These are phyloP conservation scores for Breviolum minutum DNA, from an alignment of 73 alveolate genomes.

Conservation along the genomic window DNA sequence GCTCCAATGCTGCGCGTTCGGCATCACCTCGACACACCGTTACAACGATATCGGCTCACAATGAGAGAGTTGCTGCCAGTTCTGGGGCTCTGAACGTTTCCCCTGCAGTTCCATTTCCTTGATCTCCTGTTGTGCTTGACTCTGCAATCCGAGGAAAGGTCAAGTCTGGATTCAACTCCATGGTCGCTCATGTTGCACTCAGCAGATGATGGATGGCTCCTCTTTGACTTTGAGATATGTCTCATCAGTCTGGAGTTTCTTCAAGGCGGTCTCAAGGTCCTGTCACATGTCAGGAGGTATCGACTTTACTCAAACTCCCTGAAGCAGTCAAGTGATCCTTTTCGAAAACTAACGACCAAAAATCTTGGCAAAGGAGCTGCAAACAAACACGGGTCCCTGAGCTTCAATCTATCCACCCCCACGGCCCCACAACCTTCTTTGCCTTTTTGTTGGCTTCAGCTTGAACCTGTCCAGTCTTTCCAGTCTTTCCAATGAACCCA, in stretches of 20 bases:
- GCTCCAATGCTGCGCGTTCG: slow-evolving; percentile 60
- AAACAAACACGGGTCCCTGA: too few species aligned
- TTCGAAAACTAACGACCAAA: too few species aligned
- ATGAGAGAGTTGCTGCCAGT: not conserved
- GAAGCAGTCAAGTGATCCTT: too few species aligned
- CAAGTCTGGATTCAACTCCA: not conserved
- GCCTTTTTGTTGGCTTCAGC: slow-evolving; percentile 92
- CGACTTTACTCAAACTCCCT: not conserved
- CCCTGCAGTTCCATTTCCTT: slow-evolving; percentile 70
- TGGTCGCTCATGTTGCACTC: not conserved
- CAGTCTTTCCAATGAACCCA: not conserved
- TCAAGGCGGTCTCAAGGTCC: slow-evolving; percentile 88
- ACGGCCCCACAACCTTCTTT: slow-evolving; percentile 26
- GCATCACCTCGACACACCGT: not conserved
- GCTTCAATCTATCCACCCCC: not conserved
- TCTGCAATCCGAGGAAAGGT: not conserved
- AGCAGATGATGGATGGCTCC: not conserved
- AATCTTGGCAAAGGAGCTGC: too few species aligned
- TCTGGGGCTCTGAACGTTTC: slow-evolving; percentile 33
- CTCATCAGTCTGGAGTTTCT: slow-evolving; percentile 87
- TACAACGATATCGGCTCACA: too few species aligned
- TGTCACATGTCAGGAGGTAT: not conserved
- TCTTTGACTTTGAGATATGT: slow-evolving; percentile 76
- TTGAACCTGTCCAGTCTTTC: slow-evolving; percentile 9
- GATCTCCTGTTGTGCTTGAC: slow-evolving; percentile 39